These are phyloP conservation scores for Coemansia reversa DNA, from an alignment of 192 early-diverging fungal species.

Conservation along the genomic window DNA sequence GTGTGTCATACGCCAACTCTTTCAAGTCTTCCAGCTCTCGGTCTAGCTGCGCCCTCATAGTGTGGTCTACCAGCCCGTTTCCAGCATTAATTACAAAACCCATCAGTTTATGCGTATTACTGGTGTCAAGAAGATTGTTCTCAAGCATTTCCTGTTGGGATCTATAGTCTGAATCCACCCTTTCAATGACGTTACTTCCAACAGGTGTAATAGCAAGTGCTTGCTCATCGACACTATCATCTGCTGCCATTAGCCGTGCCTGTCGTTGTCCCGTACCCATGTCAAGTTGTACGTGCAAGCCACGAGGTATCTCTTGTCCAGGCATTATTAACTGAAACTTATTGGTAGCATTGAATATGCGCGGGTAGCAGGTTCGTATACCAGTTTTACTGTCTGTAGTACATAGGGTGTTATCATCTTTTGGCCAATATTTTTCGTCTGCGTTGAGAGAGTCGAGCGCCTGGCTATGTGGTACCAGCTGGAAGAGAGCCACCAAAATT, in stretches of 20 bases:
- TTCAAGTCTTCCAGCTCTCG: conserved; percentile 55
- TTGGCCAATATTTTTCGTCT: neutral
- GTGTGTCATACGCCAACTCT: conserved; percentile 58
- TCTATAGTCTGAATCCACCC: neutral
- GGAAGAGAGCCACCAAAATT: no score
- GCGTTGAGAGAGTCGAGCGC: conserved; percentile 9
- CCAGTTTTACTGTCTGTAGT: conserved; percentile 37
- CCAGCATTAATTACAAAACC: neutral
- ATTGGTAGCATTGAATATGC: conserved; percentile 57
- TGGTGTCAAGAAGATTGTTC: conserved; percentile 1
- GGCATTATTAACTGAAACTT: conserved; percentile 60
- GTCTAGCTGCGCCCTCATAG: neutral
- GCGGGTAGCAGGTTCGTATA: conserved; percentile 56
- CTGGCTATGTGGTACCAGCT: neutral
- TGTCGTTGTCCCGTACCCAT: conserved; percentile 58
- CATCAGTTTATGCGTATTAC: conserved; percentile 13
- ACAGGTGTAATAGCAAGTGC: conserved; percentile 5
- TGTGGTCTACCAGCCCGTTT: conserved; percentile 9
- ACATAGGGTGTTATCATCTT: conserved; percentile 14
- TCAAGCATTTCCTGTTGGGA: no score
- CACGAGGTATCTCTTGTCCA: conserved; percentile 63
- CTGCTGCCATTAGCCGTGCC: conserved; percentile 58
- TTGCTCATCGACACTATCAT: neutral
- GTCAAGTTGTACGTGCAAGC: conserved; percentile 65
- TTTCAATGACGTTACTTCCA: neutral